These are phyloP conservation scores for Phytophthora pistaciae DNA, from an alignment of 352 stramenopile species.

Conservation along the genomic window DNA sequence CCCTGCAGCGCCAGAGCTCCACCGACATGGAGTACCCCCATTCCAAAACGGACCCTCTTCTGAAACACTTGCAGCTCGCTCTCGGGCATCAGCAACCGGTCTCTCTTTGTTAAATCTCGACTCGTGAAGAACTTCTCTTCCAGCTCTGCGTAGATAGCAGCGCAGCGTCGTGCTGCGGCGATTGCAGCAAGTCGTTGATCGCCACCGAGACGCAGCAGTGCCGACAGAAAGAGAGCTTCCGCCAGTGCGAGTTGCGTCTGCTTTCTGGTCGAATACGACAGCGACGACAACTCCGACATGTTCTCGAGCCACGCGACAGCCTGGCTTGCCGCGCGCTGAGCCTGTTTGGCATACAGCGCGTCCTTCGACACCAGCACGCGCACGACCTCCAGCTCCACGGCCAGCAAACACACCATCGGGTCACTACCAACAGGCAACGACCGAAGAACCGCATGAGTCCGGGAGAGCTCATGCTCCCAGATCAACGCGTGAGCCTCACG, in stretches of 20 bases:
- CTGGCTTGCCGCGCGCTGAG: conserved; percentile 27
- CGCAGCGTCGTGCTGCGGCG: conserved; percentile 34
- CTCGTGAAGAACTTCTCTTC: conserved; percentile 22
- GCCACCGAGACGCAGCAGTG: conserved; percentile 35
- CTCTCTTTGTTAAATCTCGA: conserved; percentile 9
- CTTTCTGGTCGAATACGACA: conserved; percentile 38
- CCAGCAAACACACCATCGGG: conserved; percentile 33
- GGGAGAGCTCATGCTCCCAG: conserved; percentile 41
- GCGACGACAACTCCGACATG: conserved; percentile 37
- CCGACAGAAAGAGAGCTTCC: conserved; percentile 41
- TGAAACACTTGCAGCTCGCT: conserved; percentile 14
- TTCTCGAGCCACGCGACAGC: conserved; percentile 39
- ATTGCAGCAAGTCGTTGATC: conserved; percentile 41
- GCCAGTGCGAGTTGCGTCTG: conserved; percentile 33
- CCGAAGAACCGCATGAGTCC: conserved; percentile 14
- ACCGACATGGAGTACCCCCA: conserved; percentile 43
- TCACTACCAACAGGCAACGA: conserved; percentile 26
- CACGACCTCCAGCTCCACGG: conserved; percentile 40
- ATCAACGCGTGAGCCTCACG: conserved; percentile 29
- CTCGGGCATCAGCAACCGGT: conserved; percentile 23
- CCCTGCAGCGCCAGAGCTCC: conserved; percentile 34
- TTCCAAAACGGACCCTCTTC: conserved; percentile 39
- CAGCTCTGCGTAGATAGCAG: conserved; percentile 34
- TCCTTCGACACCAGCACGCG: conserved; percentile 56
- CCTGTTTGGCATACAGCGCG: conserved; percentile 30